These are phyloP conservation scores for Hypoxylon sp. DNA, from an alignment of 2,329 filamentous ascomycete species.

Conservation along the genomic window DNA sequence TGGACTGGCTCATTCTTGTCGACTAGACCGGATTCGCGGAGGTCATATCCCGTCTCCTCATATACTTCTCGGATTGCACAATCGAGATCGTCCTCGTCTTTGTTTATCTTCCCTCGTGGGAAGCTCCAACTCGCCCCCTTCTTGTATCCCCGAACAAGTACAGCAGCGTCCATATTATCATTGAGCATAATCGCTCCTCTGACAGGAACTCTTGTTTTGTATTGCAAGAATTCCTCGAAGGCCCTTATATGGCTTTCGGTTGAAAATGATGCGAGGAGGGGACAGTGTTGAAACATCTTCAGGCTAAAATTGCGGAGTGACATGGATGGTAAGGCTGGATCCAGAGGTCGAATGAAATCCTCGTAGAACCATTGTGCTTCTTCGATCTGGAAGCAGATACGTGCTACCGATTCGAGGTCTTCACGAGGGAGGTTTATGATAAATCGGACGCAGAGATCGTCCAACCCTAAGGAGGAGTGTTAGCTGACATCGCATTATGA, in stretches of 20 bases:
- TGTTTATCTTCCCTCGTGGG: conserved; percentile 97
- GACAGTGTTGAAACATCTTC: conserved; percentile 94
- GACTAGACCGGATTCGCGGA: conserved; percentile 81
- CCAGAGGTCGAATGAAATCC: conserved; percentile 94
- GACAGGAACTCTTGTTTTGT: conserved; percentile 95
- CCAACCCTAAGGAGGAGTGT: conserved; percentile 76
- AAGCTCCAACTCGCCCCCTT: conserved; percentile 98
- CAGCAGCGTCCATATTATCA: conserved; percentile 90
- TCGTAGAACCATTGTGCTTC: conserved; percentile 99
- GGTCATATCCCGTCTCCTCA: conserved; percentile 94
- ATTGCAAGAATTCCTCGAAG: conserved; percentile 91
- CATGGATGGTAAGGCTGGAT: conserved; percentile 88
- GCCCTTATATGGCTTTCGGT: conserved; percentile 83
- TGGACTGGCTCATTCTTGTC: conserved; percentile 80
- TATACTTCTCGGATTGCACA: conserved; percentile 95
- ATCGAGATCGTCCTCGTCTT: conserved; percentile 92
- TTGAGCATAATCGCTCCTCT: conserved; percentile 95
- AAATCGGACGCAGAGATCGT: conserved; percentile 98
- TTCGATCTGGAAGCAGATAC: conserved; percentile 98
- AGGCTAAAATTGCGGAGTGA: conserved; percentile 87
- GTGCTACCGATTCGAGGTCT: conserved; percentile 89
- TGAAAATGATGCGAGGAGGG: conserved; percentile 85
- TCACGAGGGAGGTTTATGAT: conserved; percentile 96
- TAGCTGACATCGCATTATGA: conserved; percentile 32
- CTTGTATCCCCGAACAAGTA: conserved; percentile 98